Base-by-base conservation (phyloP, 352 stramenopile genomes). In the Globisporangium middletonii region DNA sequence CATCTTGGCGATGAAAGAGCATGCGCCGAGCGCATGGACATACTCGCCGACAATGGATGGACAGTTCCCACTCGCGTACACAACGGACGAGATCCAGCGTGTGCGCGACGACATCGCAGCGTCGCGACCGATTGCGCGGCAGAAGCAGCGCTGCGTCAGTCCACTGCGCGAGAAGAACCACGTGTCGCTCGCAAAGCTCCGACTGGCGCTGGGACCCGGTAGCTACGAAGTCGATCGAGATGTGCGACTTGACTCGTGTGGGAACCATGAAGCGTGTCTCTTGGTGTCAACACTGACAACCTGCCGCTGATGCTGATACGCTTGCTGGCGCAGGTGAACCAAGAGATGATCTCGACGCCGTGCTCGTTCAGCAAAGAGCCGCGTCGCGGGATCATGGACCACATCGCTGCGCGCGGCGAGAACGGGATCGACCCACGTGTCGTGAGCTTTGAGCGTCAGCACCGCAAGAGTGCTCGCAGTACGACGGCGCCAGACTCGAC, bases 221-320 rank as follows among this genome's bases (percentile, higher is more conserved):
- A 76, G 63, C 52, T 88, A 88, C 50, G 67, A 85, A 28, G 65
- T 82, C 42, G 70, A 73, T 45, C 69, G 68, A 50, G 70, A 79
- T n/a, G 72, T 79, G 70, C 51, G 63, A 33, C 30, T 35, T 26
- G 26, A 19, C 12, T 28, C 7, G 30, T 18, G 3, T 16, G 30
- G 15, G 48, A 27, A 2, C 12, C 26, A 42, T 13, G 19, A 5
- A n/a, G 13, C 1, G 13, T 42, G 6, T 1, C 15, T n/a, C 19
- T 41, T 33, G 16, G 11, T n/a, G 13, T n/a, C 23, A 42, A 13
- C 4, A 15, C 27, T 53, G 26, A 38, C 33, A 3, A 19, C 6
- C 5, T 41, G 26, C 11, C 9, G 13, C n/a, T 11, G 16, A 3
- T 38, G 9, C 28, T n/a, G 11, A 19, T 33, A n/a, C 23, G 9